Evolutionary conservation across 1,284 basidiomycete genomes (phyloP).

Genomic region (Heterobasidion parviporum): DNA sequence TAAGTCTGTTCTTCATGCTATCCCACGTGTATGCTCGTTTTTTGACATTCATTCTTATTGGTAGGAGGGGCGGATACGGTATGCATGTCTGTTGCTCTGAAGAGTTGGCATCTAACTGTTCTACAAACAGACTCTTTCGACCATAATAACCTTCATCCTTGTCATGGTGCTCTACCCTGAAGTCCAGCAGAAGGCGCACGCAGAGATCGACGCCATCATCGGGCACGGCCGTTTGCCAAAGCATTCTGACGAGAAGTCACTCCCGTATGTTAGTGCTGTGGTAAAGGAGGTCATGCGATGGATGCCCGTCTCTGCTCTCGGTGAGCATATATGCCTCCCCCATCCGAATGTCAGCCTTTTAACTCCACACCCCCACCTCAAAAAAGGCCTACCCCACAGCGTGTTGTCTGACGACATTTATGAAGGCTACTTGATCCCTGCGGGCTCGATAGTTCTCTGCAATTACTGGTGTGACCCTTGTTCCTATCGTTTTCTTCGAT

Average conservation of each 20-base stretch:
- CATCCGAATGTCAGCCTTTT: not conserved
- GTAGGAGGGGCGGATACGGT: constrained; percentile 10
- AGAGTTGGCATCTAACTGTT: not conserved
- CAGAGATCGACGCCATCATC: constrained; percentile 12
- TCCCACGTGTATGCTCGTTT: not conserved
- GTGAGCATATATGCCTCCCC: not conserved
- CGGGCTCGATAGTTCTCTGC: constrained; percentile 9
- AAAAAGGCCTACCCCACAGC: constrained; percentile 9
- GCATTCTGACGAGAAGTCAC: constrained; percentile 6
- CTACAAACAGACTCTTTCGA: constrained; percentile 4
- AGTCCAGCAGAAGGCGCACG: constrained; percentile 8
- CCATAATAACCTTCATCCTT: constrained; percentile 10
- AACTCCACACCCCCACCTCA: not conserved
- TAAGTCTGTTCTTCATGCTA: not conserved
- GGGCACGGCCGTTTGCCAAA: constrained; percentile 10
- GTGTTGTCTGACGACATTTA: constrained; percentile 10
- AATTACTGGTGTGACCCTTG: constrained; percentile 4
- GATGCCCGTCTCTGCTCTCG: constrained; percentile 5
- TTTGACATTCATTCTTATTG: not conserved
- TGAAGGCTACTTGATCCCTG: constrained; percentile 11
- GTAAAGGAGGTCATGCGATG: constrained; percentile 13
- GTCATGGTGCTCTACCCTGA: constrained; percentile 13
- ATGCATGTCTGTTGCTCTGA: not conserved
- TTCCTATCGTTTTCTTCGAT: not conserved
- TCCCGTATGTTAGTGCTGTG: constrained; percentile 12